Conservation (phyloP, 768 basidiomycete genomes). For the Tulasnella sp. region DNA sequence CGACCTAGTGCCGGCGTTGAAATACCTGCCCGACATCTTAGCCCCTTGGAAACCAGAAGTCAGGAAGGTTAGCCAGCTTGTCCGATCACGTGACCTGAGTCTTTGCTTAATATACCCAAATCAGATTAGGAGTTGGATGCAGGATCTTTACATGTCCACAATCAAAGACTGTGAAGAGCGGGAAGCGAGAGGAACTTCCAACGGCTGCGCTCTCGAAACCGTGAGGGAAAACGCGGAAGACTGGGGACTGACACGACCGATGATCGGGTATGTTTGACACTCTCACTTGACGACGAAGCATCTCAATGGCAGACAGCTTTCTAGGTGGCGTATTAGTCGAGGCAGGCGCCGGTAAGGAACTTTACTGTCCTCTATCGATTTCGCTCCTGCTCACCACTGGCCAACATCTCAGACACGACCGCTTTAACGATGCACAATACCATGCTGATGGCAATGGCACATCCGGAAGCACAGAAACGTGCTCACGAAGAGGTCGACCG, state of each 20-base stretch:
- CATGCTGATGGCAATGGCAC: background rate
- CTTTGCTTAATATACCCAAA: background rate
- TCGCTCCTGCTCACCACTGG: background rate
- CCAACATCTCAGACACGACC: background rate
- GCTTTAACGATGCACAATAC: background rate
- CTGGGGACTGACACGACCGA: background rate
- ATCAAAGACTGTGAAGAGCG: constrained; percentile 4
- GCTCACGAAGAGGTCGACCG: constrained; percentile 39
- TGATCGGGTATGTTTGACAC: background rate
- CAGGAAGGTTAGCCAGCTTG: background rate
- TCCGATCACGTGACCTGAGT: background rate
- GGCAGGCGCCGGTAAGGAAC: no score
- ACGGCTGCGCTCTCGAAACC: constrained; percentile 17
- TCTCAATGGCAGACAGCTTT: background rate
- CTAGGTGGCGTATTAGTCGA: no score
- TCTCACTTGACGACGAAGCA: background rate
- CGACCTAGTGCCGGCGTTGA: background rate
- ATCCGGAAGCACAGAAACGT: constrained; percentile 33
- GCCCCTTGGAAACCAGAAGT: constrained; percentile 2
- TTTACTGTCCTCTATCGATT: no score
- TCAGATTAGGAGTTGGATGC: background rate
- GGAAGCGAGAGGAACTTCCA: background rate
- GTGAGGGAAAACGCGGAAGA: constrained; percentile 8
- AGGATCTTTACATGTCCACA: background rate
- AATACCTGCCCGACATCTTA: constrained; percentile 12